Evolutionary conservation across 176 grass and related monocot species (phyloP).

Genomic region (Carex pumila): DNA sequence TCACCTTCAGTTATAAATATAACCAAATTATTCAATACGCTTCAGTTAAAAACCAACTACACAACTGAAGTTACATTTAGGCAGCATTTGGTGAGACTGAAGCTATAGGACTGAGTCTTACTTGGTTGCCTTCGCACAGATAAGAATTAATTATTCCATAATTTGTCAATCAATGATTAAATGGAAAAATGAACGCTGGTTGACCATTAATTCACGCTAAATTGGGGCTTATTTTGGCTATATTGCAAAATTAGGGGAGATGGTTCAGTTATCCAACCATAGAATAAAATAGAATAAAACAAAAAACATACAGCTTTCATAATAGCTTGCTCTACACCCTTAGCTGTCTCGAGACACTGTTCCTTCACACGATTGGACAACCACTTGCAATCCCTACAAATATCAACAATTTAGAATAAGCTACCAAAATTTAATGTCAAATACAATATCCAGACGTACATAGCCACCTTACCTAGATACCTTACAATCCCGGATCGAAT

Average conservation of each 20-base stretch:
- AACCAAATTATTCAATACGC: slow-evolving; percentile 6
- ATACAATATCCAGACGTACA: background rate
- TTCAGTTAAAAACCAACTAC: background rate
- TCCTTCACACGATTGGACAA: slow-evolving; percentile 52
- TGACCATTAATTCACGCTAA: background rate
- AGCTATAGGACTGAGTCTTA: background rate
- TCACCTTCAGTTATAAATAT: slow-evolving; percentile 24
- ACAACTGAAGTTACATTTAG: background rate
- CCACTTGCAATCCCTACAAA: slow-evolving; percentile 71
- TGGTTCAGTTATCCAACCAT: background rate
- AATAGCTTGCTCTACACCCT: slow-evolving; percentile 49
- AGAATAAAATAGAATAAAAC: slow-evolving; percentile 6
- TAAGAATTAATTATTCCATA: background rate
- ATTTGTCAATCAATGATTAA: background rate
- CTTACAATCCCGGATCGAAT: slow-evolving; percentile 42
- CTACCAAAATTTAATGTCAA: slow-evolving; percentile 17
- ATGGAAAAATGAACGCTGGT: background rate
- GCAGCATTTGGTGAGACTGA: background rate
- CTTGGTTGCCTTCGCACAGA: background rate
- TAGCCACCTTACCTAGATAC: slow-evolving; percentile 44
- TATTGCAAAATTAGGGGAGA: background rate
- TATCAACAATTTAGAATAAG: background rate
- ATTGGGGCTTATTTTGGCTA: background rate
- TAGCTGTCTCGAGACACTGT: slow-evolving; percentile 39
- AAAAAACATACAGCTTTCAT: slow-evolving; percentile 62